These are phyloP conservation scores for Globisporangium nagaii DNA, from an alignment of 352 stramenopile species.

Conservation along the genomic window DNA sequence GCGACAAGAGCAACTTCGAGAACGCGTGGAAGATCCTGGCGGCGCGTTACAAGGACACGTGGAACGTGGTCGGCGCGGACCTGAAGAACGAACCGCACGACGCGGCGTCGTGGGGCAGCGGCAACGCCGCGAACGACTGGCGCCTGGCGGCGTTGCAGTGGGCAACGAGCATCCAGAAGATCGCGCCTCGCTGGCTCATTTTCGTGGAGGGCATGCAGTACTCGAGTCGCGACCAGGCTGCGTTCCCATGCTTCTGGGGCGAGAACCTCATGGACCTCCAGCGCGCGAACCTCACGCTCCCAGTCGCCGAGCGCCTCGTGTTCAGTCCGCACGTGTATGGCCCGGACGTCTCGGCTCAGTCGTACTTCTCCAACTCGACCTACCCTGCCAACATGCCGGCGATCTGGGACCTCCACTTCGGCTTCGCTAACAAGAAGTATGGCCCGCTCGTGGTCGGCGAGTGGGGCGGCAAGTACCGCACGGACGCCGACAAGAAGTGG, in stretches of 20 bases:
- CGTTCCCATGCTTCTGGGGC: constrained; percentile 41
- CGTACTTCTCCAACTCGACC: neutral
- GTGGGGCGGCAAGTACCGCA: constrained; percentile 15
- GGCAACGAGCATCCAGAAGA: constrained; percentile 14
- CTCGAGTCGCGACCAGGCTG: neutral
- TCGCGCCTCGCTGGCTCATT: constrained; percentile 39
- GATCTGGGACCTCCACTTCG: constrained; percentile 22
- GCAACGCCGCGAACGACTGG: constrained; percentile 32
- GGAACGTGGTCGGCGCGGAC: constrained; percentile 48
- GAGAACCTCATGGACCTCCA: constrained; percentile 36
- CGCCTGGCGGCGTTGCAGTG: constrained; percentile 36
- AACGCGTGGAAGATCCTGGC: constrained; percentile 34
- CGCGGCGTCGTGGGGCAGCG: constrained; percentile 32
- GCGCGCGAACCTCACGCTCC: constrained; percentile 14
- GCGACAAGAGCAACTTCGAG: constrained; percentile 18
- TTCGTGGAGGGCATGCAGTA: constrained; percentile 48
- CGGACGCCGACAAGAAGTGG: constrained; percentile 5
- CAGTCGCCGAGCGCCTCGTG: constrained; percentile 35
- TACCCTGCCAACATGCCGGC: constrained; percentile 16
- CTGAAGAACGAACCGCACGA: constrained; percentile 56
- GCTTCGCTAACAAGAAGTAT: constrained; percentile 9
- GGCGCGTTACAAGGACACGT: constrained; percentile 23
- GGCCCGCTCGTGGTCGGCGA: constrained; percentile 16
- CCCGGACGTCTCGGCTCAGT: constrained; percentile 27
- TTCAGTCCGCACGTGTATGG: constrained; percentile 51